Evolutionary conservation across 345 rosid species (phyloP).

Genomic region (Eutrema heterophyllum): DNA sequence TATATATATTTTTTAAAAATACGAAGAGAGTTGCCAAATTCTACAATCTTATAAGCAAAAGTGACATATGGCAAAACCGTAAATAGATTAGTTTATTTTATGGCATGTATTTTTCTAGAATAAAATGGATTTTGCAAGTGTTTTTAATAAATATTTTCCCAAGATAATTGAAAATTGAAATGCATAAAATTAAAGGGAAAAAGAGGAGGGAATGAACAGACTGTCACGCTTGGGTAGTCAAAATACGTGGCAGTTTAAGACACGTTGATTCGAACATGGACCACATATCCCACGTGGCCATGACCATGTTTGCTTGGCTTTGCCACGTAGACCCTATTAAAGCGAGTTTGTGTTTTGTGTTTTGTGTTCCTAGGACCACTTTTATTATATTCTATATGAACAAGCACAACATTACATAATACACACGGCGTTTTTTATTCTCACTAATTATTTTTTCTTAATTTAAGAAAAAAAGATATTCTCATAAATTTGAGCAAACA

Average conservation of each 20-base stretch:
- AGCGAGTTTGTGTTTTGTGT: constrained; percentile 24
- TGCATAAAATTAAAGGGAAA: no score
- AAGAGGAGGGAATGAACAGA: not conserved
- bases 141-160: no score
- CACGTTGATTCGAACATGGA: constrained; percentile 24
- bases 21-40: no score
- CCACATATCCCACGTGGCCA: constrained; percentile 32
- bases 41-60: no score
- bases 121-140: no score
- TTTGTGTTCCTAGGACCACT: constrained; percentile 33
- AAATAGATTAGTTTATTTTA: no score
- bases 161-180: no score
- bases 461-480: no score
- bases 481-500: no score
- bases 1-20: no score
- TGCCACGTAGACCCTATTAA: constrained; percentile 24
- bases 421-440: constrained; percentile 14
- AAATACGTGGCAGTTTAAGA: constrained; percentile 23
- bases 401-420: constrained; percentile 8
- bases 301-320: constrained; percentile 26
- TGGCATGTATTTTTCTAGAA: no score
- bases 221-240: constrained; percentile 12
- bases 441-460: not conserved
- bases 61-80: no score
- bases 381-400: not conserved